These are phyloP conservation scores for Plasmodium adleri DNA, from an alignment of 169 alveolate genomes.

Conservation along the genomic window DNA sequence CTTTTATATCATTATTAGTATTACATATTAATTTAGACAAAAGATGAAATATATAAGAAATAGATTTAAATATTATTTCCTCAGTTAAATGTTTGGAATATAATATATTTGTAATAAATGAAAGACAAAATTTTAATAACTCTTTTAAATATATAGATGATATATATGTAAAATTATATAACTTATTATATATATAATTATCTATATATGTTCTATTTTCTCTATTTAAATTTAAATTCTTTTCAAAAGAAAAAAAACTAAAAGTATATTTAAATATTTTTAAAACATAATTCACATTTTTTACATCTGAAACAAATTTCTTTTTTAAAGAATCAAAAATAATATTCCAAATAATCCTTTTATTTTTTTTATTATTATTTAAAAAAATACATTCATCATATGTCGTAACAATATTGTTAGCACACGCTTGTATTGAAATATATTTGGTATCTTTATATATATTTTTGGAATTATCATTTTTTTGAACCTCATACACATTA, in stretches of 20 bases:
- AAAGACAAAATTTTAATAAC: constrained; percentile 30
- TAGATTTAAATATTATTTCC: constrained; percentile 47
- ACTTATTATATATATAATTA: constrained; percentile 4
- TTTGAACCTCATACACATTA: neutral
- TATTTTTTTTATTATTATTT: constrained; percentile 47
- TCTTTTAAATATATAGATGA: constrained; percentile 57
- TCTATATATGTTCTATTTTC: neutral
- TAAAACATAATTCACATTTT: constrained; percentile 65
- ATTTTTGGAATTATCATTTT: neutral
- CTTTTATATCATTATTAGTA: constrained; percentile 22
- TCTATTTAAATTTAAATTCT: constrained; percentile 5
- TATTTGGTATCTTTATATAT: neutral
- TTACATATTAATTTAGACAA: constrained; percentile 67
- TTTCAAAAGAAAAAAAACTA: constrained; percentile 57
- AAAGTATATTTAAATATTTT: constrained; percentile 50
- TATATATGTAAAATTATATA: constrained; percentile 28
- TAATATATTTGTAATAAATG: constrained; percentile 32
- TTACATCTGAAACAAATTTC: constrained; percentile 21
- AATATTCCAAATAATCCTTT: constrained; percentile 48
- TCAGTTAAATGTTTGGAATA: constrained; percentile 22
- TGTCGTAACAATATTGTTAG: neutral
- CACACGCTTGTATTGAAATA: too few relatives aligned
- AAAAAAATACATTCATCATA: constrained; percentile 51
- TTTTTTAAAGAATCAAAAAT: constrained; percentile 51
- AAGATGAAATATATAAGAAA: constrained; percentile 60